Base-by-base conservation (phyloP, 2,329 filamentous ascomycete genomes). In the Sporothrix mexicana region DNA sequence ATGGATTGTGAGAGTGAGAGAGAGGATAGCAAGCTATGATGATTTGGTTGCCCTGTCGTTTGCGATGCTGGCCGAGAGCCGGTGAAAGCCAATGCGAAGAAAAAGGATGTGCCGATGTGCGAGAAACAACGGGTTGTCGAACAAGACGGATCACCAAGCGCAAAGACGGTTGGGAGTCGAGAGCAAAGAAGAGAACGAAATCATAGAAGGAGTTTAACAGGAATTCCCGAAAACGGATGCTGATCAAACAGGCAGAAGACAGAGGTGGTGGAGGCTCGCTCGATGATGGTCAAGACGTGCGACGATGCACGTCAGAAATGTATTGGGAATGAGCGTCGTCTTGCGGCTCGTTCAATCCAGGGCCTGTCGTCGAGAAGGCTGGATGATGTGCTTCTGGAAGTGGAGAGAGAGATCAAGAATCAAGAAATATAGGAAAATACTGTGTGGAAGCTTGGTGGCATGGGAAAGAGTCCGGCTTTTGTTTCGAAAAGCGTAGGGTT, bases 301-400 rank as follows among this genome's bases (percentile, higher is more conserved):
- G 80, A 82, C 79, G 77, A 75, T 77, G 77, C 75, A 78, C 78
- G 79, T 81, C 78, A 79, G 78, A 79, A 78, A 23, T 78, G 25
- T 77, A 76, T 75, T 73, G 76, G 74, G 75, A 78, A 70, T 55
- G 55, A 41, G 70, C 66, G 66, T 62, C 66, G 71, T 70, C 70
- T 70, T 45, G 57, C 49, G 53, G 69, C 45, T 62, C 72, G 45
- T 53, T 59, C 45, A 72, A 66, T 55, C 69, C 59, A 70, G 62
- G 49, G 45, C 74, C 74, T 68, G 71, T 75, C 73, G 74, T 75
- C 73, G 70, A 77, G 78, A 77, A 77, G 78, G 79, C 77, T 78
- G 78, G 78, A 77, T 79, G 79, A 80, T 80, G 78, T 80, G 78
- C 78, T 79, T 79, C 80, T 78, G 76, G 78, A 79, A 70, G 79